Evolutionary conservation across 805 yeast species (phyloP).

Genomic region (Zygosaccharomyces pseudorouxii): DNA sequence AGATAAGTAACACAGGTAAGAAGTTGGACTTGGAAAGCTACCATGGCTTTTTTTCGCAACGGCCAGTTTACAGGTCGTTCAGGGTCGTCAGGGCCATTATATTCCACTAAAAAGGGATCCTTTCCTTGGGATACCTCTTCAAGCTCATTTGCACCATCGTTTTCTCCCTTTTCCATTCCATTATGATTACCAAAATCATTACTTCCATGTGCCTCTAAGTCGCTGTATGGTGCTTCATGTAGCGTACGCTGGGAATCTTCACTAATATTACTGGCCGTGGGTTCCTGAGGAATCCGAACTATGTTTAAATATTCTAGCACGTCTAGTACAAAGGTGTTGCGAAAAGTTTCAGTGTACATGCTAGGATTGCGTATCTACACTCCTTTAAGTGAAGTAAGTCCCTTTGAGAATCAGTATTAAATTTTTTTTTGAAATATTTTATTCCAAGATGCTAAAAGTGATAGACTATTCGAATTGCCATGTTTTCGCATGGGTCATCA

Average conservation of each 20-base stretch:
- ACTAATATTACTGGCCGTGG: background rate
- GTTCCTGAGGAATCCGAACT: slow-evolving; percentile 11
- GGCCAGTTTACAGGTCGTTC: slow-evolving; percentile 60
- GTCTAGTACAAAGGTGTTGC: slow-evolving; percentile 26
- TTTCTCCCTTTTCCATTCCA: background rate
- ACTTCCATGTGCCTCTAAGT: background rate
- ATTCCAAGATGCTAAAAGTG: too few species aligned
- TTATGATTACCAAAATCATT: background rate
- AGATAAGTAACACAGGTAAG: slow-evolving; percentile 49
- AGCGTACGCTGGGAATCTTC: background rate
- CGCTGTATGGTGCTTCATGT: background rate
- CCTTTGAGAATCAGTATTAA: too few species aligned
- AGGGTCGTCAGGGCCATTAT: slow-evolving; percentile 41
- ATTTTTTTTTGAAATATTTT: too few species aligned
- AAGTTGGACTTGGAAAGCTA: slow-evolving; percentile 40
- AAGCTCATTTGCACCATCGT: background rate
- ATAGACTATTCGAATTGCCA: too few species aligned
- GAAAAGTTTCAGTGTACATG: slow-evolving; percentile 14
- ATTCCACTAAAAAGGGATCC: slow-evolving; percentile 33
- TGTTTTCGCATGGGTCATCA: too few species aligned
- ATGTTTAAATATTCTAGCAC: slow-evolving; percentile 19
- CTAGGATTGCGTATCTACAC: background rate
- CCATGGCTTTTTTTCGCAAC: slow-evolving; percentile 35
- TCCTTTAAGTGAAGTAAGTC: background rate
- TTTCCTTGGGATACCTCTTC: slow-evolving; percentile 15